Evolutionary conservation across 1,139 yeast species (phyloP).

Genomic region (Nakaseomyces delphensis): DNA sequence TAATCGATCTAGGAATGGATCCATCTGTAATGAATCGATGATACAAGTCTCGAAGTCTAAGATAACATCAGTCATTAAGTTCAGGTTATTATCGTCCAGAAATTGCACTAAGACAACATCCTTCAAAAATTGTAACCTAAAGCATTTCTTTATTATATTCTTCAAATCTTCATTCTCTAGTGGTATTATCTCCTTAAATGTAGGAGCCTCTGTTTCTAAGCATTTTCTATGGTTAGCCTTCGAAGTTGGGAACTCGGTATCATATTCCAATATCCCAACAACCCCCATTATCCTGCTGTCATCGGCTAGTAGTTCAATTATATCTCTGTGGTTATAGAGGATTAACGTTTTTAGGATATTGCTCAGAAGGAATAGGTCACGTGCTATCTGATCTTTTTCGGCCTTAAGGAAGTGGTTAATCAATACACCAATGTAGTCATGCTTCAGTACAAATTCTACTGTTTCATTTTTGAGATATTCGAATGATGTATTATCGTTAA

Average conservation of each 20-base stretch:
- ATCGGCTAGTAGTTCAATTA: slow-evolving; percentile 58
- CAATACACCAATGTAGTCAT: slow-evolving; percentile 47
- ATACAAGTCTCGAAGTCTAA: slow-evolving; percentile 35
- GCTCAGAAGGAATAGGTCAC: slow-evolving; percentile 54
- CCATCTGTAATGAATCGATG: slow-evolving; percentile 54
- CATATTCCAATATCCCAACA: slow-evolving; percentile 84
- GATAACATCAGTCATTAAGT: slow-evolving; percentile 42
- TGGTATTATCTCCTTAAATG: slow-evolving; percentile 67
- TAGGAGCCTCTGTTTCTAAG: slow-evolving; percentile 43
- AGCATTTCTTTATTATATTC: slow-evolving; percentile 59
- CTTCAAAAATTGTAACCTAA: slow-evolving; percentile 66
- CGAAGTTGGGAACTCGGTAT: slow-evolving; percentile 68
- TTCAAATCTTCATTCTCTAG: slow-evolving; percentile 43
- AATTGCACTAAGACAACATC: slow-evolving; percentile 79
- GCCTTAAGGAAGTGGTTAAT: slow-evolving; percentile 45
- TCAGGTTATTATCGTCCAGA: slow-evolving; percentile 71
- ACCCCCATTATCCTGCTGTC: slow-evolving; percentile 56
- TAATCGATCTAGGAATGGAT: slow-evolving; percentile 42
- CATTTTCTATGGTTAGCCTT: slow-evolving; percentile 75
- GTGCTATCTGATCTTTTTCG: slow-evolving; percentile 44
- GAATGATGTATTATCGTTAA: slow-evolving; percentile 52
- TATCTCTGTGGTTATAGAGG: slow-evolving; percentile 58
- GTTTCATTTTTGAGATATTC: slow-evolving; percentile 47
- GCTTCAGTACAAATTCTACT: slow-evolving; percentile 42
- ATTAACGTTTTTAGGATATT: slow-evolving; percentile 64